A percentile compares a stretch with the other conserved stretches of the same genome.
These are phyloP conservation scores for Nephelium lappaceum DNA, from an alignment of 345 rosid genomes.

Conservation along the genomic window DNA sequence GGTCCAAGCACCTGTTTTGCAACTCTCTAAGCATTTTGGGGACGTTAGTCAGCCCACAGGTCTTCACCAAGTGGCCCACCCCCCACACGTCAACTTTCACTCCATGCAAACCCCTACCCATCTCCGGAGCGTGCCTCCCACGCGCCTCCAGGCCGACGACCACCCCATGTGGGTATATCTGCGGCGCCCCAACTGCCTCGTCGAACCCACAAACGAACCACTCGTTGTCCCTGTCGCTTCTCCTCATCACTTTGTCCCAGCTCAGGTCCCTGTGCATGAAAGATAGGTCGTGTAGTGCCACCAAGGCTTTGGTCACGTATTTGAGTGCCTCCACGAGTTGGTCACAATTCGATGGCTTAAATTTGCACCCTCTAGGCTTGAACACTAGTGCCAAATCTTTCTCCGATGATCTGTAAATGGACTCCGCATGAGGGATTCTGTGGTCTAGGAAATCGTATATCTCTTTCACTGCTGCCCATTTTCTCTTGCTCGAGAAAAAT, in stretches of 20 bases:
- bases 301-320: conserved; percentile 84
- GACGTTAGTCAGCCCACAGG: conserved; percentile 60
- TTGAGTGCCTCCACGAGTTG: conserved; percentile 81
- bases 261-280: conserved; percentile 93
- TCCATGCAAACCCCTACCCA: conserved; percentile 89
- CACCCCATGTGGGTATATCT: conserved; percentile 60
- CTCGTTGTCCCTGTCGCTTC: conserved; percentile 56
- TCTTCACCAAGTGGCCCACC: conserved; percentile 75
- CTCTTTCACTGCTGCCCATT: conserved; percentile 72
- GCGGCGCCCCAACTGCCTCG: conserved; percentile 77
- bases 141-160: conserved; percentile 40
- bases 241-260: conserved; percentile 82
- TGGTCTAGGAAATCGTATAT: conserved; percentile 75
- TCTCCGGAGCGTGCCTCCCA: conserved; percentile 80
- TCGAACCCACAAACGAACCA: conserved; percentile 92
- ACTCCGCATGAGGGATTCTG: conserved; percentile 85
- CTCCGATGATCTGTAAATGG: conserved; percentile 52
- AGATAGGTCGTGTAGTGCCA: conserved; percentile 87
- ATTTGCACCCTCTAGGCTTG: conserved; percentile 73
- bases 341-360: conserved; percentile 62
- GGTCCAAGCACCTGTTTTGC: conserved; percentile 82
- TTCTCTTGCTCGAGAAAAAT: conserved; percentile 58
- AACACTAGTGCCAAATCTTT: conserved; percentile 62
- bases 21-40: conserved; percentile 84
- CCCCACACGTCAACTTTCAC: conserved; percentile 99